Percentiles rank a stretch among this genome's conserved stretches.
Conservation (phyloP, 495 filamentous ascomycete genomes). For the Lasiosphaeriaceae sp. region DNA sequence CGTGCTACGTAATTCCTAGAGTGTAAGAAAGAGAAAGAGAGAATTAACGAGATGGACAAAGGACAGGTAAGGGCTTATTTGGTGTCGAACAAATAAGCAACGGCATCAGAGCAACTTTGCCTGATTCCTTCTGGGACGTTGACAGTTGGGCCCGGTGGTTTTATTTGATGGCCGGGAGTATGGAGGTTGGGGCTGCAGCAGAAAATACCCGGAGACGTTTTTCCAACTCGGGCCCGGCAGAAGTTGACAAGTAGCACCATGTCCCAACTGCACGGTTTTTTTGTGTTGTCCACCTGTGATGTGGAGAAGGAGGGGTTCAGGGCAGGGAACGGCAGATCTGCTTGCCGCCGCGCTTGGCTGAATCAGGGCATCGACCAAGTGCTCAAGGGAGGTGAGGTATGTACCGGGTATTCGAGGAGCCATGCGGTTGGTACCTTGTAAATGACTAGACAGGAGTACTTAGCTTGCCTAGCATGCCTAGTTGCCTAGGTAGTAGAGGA, state of each 20-base stretch:
- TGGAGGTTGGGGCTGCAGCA: background rate
- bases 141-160: background rate
- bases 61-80: background rate
- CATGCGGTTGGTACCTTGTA: too few species aligned
- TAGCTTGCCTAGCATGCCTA: too few species aligned
- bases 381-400: too few species aligned
- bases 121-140: background rate
- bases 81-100: background rate
- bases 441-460: too few species aligned
- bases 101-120: background rate
- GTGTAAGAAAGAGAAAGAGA: background rate
- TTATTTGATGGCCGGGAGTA: conserved; percentile 1
- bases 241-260: background rate
- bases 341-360: too few species aligned
- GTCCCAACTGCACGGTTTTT: background rate
- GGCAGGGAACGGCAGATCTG: background rate
- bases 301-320: conserved; percentile 2
- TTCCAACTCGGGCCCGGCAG: conserved; percentile 1
- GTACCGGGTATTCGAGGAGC: too few species aligned
- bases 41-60: background rate
- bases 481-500: too few species aligned
- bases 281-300: background rate
- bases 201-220: conserved; percentile 13
- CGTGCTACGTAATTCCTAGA: background rate
- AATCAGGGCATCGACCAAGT: background rate